Evolutionary conservation across 352 stramenopile genomes (phyloP).

Genomic region (Albugo candida): DNA sequence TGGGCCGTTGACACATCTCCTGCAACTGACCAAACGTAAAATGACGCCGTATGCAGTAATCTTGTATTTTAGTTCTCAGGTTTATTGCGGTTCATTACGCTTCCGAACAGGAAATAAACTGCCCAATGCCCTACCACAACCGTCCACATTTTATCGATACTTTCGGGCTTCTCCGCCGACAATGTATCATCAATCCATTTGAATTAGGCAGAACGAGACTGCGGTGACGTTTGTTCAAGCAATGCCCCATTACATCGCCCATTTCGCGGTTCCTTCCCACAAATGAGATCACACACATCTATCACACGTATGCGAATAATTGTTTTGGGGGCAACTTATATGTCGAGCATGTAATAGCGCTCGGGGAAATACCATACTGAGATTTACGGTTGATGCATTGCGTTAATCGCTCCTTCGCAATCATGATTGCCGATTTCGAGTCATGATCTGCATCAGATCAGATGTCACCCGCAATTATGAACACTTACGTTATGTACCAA

Average conservation of each 20-base stretch:
- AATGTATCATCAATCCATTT: conserved; percentile 54
- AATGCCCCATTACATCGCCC: conserved; percentile 55
- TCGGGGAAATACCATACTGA: conserved; percentile 64
- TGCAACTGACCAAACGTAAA: conserved; percentile 64
- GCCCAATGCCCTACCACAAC: conserved; percentile 71
- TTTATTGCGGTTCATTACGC: no score
- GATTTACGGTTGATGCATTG: conserved; percentile 53
- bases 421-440: conserved; percentile 70
- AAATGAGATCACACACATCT: conserved; percentile 69
- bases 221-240: conserved; percentile 45
- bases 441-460: neutral
- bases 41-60: conserved; percentile 65
- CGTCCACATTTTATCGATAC: conserved; percentile 69
- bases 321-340: conserved; percentile 52
- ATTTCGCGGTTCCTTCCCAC: conserved; percentile 55
- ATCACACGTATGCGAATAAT: conserved; percentile 62
- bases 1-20: conserved; percentile 41
- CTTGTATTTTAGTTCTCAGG: conserved; percentile 10
- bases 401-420: conserved; percentile 63
- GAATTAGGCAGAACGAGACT: conserved; percentile 43
- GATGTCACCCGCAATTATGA: neutral
- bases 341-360: conserved; percentile 64
- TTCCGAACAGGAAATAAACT: neutral
- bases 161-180: conserved; percentile 26
- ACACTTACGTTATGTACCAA: conserved; percentile 72